Evolutionary conservation across 1,284 basidiomycete genomes (phyloP), one percentile per base, ranked within the genome.

Genomic region (Irpex lacteus): DNA sequence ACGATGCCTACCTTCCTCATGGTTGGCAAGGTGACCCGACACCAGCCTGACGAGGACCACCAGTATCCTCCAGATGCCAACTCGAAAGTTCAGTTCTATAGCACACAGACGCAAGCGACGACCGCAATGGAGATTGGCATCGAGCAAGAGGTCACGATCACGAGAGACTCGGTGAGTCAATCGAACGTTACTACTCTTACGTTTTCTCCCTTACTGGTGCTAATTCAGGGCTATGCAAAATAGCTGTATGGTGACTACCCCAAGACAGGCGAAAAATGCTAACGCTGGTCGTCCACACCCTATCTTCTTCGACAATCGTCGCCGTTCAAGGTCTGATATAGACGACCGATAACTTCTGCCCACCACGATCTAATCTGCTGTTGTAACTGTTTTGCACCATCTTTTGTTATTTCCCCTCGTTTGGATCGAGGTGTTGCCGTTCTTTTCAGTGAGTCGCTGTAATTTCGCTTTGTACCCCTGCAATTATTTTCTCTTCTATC

Each of bases 1-100:
- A 76, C 77, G 3, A 75, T 76, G 60, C 78, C 78, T n/a, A 78
- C 77, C 2, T 78, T 81, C 74, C 75, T 79, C 66, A 77, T 82
- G 76, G 77, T 82, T 59, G 70, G 71, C 40, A 75, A 75, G 61
- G 59, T 69, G 47, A 66, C 70, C 4, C 64, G 62, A 61, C 65
- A 65, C 59, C 61, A 69, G 52, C 49, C 65, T 38, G 65, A 70
- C 38, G 59, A 68, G 37, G 21, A 53, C 58, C 52, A 56, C 21
- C 61, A 61, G 34, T 63, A 62, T 52, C 64, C 62, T 55, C 61
- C 64, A 34, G 19, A 26, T 53, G 50, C 13, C 47, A 11, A 36
- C 44, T 34, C 38, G 59, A 11, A 37, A 36, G 52, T 36, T 32
- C 62, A 54, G 47, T 63, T 19, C 59, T 60, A 37, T 47, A 34